Evolutionary conservation across 2,329 filamentous ascomycete species (phyloP), one percentile per base, ranked within the genome.

Genomic region (Diaporthe sp.): DNA sequence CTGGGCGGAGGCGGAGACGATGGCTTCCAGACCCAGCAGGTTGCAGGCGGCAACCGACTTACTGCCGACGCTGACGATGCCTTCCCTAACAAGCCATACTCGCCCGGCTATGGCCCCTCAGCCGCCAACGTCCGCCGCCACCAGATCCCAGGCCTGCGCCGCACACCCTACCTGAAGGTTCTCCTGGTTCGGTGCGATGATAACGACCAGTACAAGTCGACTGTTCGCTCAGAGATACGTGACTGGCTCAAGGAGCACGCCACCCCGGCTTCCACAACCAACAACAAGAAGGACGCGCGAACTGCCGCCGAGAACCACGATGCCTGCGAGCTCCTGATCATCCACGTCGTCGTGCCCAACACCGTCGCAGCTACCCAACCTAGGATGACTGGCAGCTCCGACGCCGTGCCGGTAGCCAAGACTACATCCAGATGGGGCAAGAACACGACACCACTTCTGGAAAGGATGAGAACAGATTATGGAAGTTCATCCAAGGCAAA

Each of bases 151-250:
- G 97, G 97, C 4, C 85, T 99, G 72, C 93, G 96, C 51, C 94
- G 94, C 76, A 98, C 96, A 0, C 95, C 97, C 0, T 99, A 99
- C 82, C 88, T 99, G 75, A 98, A 98, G 82, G 86, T 99, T 9
- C 93, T 96, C 73, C 86, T 99, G 2, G 89, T 99, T 70, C 91
- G 96, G 80, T 98, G 97, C 84, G 97, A 98, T 84, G 97, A 99
- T 81, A 97, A 95, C 80, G 97, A 99, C 63, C 92, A 92, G 12
- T 99, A 99, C 88, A 98, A 98, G 83, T 87, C 90, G 2, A 91
- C 91, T 17, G 92, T 94, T 9, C 90, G 95, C 68, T 92, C 94
- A 79, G 91, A 94, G 78, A 88, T 99, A 47, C 91, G 94, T 68
- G 96, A 98, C 77, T 99, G 97, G 97, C 91, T 98, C 79, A 97